Percentiles rank a stretch among this genome's conserved stretches.
Evolutionary conservation across 2,329 filamentous ascomycete species (phyloP).

Genomic region (Aspergillus pseudoterreus): DNA sequence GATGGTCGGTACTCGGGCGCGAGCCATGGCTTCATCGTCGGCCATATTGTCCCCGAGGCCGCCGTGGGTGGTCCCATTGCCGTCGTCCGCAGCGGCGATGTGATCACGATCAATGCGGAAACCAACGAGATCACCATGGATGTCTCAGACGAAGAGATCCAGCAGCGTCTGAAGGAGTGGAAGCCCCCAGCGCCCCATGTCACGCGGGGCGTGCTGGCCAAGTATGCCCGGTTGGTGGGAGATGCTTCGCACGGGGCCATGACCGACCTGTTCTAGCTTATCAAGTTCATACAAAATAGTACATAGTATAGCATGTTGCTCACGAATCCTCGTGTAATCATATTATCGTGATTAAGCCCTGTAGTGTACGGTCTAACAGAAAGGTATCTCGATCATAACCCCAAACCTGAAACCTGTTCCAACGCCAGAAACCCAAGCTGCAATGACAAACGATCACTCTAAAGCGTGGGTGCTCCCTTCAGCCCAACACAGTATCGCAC

Average conservation of each 20-base stretch:
- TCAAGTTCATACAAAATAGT: too few relatives aligned
- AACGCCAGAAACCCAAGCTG: slow-evolving; percentile 14
- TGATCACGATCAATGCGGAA: slow-evolving; percentile 81
- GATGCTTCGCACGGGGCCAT: slow-evolving; percentile 90
- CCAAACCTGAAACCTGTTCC: slow-evolving; percentile 4
- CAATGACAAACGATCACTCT: slow-evolving; percentile 15
- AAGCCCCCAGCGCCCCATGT: slow-evolving; percentile 67
- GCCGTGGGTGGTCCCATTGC: slow-evolving; percentile 85
- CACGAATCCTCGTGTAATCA: too few relatives aligned
- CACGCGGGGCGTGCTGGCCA: slow-evolving; percentile 79
- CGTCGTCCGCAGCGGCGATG: slow-evolving; percentile 73
- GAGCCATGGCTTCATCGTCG: slow-evolving; percentile 88
- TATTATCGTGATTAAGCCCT: too few relatives aligned
- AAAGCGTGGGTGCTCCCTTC: slow-evolving; percentile 40
- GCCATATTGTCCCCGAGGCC: slow-evolving; percentile 88
- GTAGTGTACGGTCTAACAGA: too few relatives aligned
- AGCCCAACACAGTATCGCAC: slow-evolving; percentile 66
- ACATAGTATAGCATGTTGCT: too few relatives aligned
- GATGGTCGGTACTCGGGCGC: slow-evolving; percentile 88
- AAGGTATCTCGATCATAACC: slow-evolving; percentile 3
- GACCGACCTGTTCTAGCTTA: slow-evolving; percentile 65
- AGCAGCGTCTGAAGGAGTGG: slow-evolving; percentile 62
- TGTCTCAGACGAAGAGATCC: slow-evolving; percentile 68
- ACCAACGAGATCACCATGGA: slow-evolving; percentile 70
- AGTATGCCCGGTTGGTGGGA: slow-evolving; percentile 82